Evolutionary conservation across 345 rosid species (phyloP).

Genomic region (Triadica sebifera): DNA sequence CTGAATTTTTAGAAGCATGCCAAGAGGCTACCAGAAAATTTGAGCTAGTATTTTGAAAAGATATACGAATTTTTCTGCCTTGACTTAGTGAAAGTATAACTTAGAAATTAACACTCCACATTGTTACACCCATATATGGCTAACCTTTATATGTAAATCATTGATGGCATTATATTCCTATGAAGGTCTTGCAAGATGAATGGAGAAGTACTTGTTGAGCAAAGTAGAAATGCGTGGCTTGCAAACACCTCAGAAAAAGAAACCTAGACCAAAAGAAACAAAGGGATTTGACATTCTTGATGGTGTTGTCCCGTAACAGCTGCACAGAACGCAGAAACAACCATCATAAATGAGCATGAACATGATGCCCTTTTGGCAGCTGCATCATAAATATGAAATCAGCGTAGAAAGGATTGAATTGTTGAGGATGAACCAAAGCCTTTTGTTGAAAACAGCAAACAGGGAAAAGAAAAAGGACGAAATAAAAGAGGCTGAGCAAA

Average conservation of each 20-base stretch:
- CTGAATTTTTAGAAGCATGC: neutral
- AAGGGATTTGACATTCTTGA: constrained; percentile 96
- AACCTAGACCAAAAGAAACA: constrained; percentile 49
- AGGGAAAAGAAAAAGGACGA: constrained; percentile 40
- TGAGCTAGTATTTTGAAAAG: constrained; percentile 1
- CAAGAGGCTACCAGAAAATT: neutral
- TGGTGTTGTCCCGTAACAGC: constrained; percentile 67
- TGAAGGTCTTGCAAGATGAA: constrained; percentile 85
- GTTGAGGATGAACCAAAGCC: constrained; percentile 41
- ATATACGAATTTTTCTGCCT: neutral
- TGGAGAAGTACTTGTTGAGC: constrained; percentile 91
- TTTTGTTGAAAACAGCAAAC: constrained; percentile 30
- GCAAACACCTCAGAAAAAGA: constrained; percentile 74
- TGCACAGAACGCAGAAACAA: constrained; percentile 60
- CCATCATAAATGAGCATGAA: constrained; percentile 72
- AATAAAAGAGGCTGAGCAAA: constrained; percentile 37
- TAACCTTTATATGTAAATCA: neutral
- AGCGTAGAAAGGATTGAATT: constrained; percentile 35
- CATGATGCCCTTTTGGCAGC: constrained; percentile 70
- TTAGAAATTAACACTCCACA: neutral
- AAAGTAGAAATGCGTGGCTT: constrained; percentile 66
- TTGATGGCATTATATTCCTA: constrained; percentile 10
- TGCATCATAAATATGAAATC: constrained; percentile 63
- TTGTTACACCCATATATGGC: constrained; percentile 12
- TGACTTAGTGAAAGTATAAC: neutral